Conservation (phyloP, 108 stramenopile genomes). For the Aurantiochytrium sp. region DNA sequence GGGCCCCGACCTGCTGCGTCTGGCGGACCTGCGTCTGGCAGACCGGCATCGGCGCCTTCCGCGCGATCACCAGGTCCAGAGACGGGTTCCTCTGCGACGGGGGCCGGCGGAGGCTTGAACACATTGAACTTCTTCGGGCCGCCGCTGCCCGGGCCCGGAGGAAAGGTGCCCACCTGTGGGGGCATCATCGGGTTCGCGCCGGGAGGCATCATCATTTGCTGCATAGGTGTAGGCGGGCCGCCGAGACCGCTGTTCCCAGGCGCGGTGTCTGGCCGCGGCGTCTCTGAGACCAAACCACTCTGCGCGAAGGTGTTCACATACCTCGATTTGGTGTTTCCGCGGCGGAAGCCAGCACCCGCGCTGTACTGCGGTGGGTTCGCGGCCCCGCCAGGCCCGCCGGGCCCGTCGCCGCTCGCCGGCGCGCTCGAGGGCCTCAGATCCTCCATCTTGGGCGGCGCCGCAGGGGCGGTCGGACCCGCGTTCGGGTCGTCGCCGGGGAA, state of each 20-base stretch:
- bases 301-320: conserved; percentile 6
- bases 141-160: too few relatives aligned
- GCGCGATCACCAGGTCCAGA: not conserved
- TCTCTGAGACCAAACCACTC: not conserved
- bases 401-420: not conserved
- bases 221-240: not conserved
- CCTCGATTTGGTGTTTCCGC: not conserved
- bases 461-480: not conserved
- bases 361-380: conserved; percentile 2
- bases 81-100: not conserved
- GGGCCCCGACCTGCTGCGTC: too few relatives aligned
- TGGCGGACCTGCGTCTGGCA: not conserved
- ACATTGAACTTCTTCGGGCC: not conserved
- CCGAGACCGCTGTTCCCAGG: not conserved
- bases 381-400: not conserved
- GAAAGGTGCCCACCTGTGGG: not conserved
- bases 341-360: not conserved
- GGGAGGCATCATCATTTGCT: not conserved
- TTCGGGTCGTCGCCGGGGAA: conserved; percentile 1
- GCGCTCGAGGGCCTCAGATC: not conserved
- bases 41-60: not conserved
- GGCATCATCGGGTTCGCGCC: not conserved
- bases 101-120: not conserved
- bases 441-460: conserved; percentile 6
- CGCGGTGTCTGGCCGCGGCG: not conserved